Evolutionary conservation across 192 early-diverging fungal genomes (phyloP).

Genomic region (Coemansia sp.): DNA sequence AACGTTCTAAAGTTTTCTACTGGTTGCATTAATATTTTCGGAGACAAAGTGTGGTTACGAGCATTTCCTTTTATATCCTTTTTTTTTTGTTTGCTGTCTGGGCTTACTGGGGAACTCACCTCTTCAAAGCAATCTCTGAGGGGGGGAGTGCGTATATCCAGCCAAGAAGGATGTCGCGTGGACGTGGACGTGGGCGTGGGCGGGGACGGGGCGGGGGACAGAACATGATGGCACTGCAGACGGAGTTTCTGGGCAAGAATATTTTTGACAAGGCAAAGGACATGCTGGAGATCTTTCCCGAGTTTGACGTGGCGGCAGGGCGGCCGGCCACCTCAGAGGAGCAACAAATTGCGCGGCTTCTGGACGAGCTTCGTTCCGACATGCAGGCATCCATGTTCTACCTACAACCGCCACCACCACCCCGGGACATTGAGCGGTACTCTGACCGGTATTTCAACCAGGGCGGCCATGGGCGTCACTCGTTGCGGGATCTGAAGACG

Average conservation of each 20-base stretch:
- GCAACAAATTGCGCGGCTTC: constrained; percentile 17
- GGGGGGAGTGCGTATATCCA: no score
- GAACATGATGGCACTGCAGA: constrained; percentile 39
- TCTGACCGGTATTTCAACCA: constrained; percentile 36
- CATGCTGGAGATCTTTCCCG: constrained; percentile 11
- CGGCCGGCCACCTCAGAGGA: constrained; percentile 26
- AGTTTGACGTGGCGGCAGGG: constrained; percentile 13
- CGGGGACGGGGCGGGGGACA: constrained; percentile 27
- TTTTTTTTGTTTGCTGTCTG: no score
- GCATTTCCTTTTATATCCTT: no score
- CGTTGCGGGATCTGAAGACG: constrained; percentile 32
- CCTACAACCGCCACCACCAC: constrained; percentile 29
- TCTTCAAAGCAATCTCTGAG: no score
- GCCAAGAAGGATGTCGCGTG: constrained; percentile 37
- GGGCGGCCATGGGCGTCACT: constrained; percentile 1
- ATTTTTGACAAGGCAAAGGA: constrained; percentile 13
- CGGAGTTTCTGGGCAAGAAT: constrained; percentile 27
- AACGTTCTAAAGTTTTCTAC: no score
- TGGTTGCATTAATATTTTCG: no score
- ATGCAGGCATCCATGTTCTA: constrained; percentile 32
- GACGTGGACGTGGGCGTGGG: constrained; percentile 39
- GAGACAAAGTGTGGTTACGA: no score
- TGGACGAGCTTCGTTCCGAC: constrained; percentile 15
- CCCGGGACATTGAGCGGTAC: constrained; percentile 40
- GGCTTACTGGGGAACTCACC: no score